These are phyloP conservation scores for Petasospora fabianii DNA, from an alignment of 1,139 yeast genomes.

Conservation along the genomic window DNA sequence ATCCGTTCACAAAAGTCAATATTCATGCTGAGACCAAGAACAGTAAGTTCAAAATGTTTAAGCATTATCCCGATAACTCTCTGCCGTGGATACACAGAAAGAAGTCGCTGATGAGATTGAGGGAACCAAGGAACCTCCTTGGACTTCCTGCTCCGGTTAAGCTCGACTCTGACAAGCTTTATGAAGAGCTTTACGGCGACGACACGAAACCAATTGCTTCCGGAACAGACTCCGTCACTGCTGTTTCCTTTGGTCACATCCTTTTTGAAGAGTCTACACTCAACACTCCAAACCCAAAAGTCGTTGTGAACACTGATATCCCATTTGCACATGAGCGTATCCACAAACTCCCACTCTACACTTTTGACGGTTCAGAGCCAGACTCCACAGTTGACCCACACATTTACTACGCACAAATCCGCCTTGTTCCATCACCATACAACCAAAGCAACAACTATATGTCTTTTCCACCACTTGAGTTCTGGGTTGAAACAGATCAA, in stretches of 20 bases:
- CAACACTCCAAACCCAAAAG: conserved; percentile 11
- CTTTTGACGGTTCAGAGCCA: conserved; percentile 16
- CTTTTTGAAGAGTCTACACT: conserved; percentile 13
- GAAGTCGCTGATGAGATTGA: conserved; percentile 21
- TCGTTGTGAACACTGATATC: conserved; percentile 41
- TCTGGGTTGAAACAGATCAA: conserved; percentile 50
- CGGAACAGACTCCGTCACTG: conserved; percentile 13
- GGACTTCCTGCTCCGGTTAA: conserved; percentile 7
- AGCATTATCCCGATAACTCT: conserved; percentile 14
- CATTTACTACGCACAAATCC: conserved; percentile 43
- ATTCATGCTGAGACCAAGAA: conserved; percentile 13
- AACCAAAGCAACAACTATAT: conserved; percentile 23
- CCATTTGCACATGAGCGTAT: conserved; percentile 41
- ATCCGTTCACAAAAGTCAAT: conserved; percentile 18
- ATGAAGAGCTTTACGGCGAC: conserved; percentile 8
- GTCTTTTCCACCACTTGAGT: conserved; percentile 50
- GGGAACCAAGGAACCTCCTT: conserved; percentile 14
- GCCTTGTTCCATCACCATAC: conserved; percentile 45
- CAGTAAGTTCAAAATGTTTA: conserved; percentile 11
- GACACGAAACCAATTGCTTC: background rate
- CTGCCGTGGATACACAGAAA: conserved; percentile 26
- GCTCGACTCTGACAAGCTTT: conserved; percentile 13
- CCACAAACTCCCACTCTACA: conserved; percentile 29
- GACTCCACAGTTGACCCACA: conserved; percentile 35
- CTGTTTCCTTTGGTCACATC: conserved; percentile 25